Percentiles rank a stretch among this genome's conserved stretches.
These are phyloP conservation scores for Hsuehochloa calcarea DNA, from an alignment of 176 grass and related monocot species.

Conservation along the genomic window DNA sequence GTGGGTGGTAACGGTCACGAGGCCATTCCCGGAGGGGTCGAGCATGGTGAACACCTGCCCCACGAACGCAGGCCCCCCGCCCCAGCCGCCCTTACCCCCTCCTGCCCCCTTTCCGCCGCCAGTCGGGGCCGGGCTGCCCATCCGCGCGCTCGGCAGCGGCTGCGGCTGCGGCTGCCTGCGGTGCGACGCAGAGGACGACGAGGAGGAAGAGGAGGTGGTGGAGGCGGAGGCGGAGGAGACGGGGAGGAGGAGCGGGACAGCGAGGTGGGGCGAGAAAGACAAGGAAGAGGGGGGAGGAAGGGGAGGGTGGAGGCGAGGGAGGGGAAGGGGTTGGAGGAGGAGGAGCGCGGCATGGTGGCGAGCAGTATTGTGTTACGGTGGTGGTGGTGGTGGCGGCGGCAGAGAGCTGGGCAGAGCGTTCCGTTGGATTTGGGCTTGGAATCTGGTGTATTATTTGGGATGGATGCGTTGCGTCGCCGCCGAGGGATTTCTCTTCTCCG, in stretches of 20 bases:
- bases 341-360: constrained; percentile 11
- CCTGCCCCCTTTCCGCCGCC: not conserved
- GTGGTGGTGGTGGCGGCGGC: not conserved
- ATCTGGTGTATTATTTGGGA: not conserved
- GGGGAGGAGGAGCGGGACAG: not conserved
- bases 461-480: constrained; percentile 6
- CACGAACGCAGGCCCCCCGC: constrained; percentile 72
- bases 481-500: not conserved
- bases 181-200: not conserved
- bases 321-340: constrained; percentile 34
- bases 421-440: constrained; percentile 26
- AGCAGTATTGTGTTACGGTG: not conserved
- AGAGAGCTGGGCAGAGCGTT: not conserved
- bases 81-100: constrained; percentile 25
- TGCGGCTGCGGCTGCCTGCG: not conserved
- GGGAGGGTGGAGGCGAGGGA: constrained; percentile 17
- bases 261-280: not conserved
- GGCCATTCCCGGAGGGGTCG: constrained; percentile 92
- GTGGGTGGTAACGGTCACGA: constrained; percentile 83
- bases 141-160: constrained; percentile 2
- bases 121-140: not conserved
- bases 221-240: not conserved
- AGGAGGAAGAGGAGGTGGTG: not conserved
- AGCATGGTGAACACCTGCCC: constrained; percentile 96
- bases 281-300: not conserved